These are phyloP conservation scores for Aspergillus melleus DNA, from an alignment of 2,329 filamentous ascomycete genomes.

Conservation along the genomic window DNA sequence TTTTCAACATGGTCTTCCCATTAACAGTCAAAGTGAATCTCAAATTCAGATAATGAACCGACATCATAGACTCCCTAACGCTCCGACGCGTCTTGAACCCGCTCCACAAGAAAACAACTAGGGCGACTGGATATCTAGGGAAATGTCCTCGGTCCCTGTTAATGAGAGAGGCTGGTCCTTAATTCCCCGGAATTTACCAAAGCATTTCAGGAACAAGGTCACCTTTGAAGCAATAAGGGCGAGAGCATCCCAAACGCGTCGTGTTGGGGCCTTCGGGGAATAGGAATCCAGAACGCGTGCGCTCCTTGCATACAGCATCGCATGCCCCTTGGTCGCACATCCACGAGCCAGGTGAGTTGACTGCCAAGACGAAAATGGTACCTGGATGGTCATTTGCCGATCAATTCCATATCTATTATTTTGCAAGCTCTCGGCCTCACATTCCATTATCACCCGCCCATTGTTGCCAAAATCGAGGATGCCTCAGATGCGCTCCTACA, in stretches of 20 bases:
- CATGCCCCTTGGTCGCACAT: not conserved
- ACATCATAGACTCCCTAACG: not conserved
- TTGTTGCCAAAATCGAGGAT: not conserved
- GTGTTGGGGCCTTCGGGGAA: not conserved
- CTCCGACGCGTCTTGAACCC: too few relatives aligned
- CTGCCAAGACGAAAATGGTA: not conserved
- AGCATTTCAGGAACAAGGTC: not conserved
- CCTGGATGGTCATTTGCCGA: not conserved
- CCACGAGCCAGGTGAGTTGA: not conserved
- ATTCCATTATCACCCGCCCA: not conserved
- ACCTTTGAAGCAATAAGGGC: not conserved
- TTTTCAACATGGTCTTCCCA: not conserved
- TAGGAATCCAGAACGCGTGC: not conserved
- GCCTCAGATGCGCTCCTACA: not conserved
- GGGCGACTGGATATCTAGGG: not conserved
- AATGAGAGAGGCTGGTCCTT: not conserved
- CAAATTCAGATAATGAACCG: not conserved
- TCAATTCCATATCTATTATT: not conserved
- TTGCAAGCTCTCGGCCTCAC: not conserved
- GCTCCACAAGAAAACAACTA: not conserved
- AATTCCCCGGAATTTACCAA: not conserved
- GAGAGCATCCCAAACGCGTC: not conserved
- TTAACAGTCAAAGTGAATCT: not conserved
- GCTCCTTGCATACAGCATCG: not conserved
- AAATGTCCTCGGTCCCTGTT: not conserved